These are phyloP conservation scores for maize (Zea mays) DNA, from an alignment of 176 grass and related monocot species.

Conservation along the genomic window Zm-B73-REFERENCE-NAM-5.0 NC_050104.1:140291501-140292000, in stretches of 20 bases:
- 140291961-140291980: conserved; percentile 95
- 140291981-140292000: conserved; percentile 93
- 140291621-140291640: conserved; percentile 98
- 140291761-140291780: conserved; percentile 96
- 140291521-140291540: conserved; percentile 98
- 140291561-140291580: conserved; percentile 90
- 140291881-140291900: conserved; percentile 95
- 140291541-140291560: conserved; percentile 95
- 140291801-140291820: conserved; percentile 94
- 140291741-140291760: conserved; percentile 92
- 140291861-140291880: conserved; percentile 63
- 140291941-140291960: conserved; percentile 94
- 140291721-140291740: conserved; percentile 88
- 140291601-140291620: conserved; percentile 88
- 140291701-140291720: conserved; percentile 97
- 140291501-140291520: conserved; percentile 99
- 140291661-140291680: conserved; percentile 95
- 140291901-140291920: conserved; percentile 85
- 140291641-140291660: conserved; percentile 93
- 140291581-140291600: conserved; percentile 97
- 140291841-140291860: conserved; percentile 93
- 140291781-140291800: conserved; percentile 98
- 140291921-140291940: conserved; percentile 86
- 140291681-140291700: conserved; percentile 90
- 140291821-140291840: conserved; percentile 95